Evolutionary conservation across 192 early-diverging fungal genomes (phyloP), one percentile per base, ranked within the genome.

Genomic region (Dissophora ornata): DNA sequence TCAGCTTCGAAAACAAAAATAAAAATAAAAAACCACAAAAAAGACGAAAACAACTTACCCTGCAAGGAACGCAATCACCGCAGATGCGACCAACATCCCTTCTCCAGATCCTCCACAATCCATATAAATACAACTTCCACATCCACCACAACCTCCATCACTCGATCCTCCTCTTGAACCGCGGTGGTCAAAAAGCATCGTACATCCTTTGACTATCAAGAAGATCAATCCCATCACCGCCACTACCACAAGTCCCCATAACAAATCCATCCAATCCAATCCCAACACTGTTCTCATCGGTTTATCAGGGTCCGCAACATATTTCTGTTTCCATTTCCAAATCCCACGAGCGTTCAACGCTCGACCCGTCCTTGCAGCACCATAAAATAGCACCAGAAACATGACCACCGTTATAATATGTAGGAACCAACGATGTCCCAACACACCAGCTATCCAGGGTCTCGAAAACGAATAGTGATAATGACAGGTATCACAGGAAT

Each of bases 391-490:
- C 1, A 9, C 13, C 4, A 49, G 2, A 28, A 75, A 45, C 41
- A 75, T 52, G 4, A 56, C 0, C 0, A 24, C 28, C 4, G 57
- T 67, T 1, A 49, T 15, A 1, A 45, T 18, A 26, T 47, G 63
- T 16, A 67, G 26, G 57, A 75, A 75, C 63, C 57, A 75, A 5
- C 24, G 19, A 34, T 67, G n/a, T 0, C 41, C 42, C 26, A 75
- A 33, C 18, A 67, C 44, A 4, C 40, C 38, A 0, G 71, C 62
- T 13, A 66, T 48, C 51, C 56, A 67, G 0, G 71, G 62, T 1
- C 71, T 18, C 3, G 57, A 48, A 41, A 75, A 67, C 26, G 71
- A 75, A 26, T 75, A 75, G 26, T 60, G 41, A 28, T 75, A 75
- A 41, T 75, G 63, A 24, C 71, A 75, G 15, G 63, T 75, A 24